Evolutionary conservation across 2,329 filamentous ascomycete genomes (phyloP), one percentile per base, ranked within the genome.

Genomic region (Penicillium psychrosexuale): DNA sequence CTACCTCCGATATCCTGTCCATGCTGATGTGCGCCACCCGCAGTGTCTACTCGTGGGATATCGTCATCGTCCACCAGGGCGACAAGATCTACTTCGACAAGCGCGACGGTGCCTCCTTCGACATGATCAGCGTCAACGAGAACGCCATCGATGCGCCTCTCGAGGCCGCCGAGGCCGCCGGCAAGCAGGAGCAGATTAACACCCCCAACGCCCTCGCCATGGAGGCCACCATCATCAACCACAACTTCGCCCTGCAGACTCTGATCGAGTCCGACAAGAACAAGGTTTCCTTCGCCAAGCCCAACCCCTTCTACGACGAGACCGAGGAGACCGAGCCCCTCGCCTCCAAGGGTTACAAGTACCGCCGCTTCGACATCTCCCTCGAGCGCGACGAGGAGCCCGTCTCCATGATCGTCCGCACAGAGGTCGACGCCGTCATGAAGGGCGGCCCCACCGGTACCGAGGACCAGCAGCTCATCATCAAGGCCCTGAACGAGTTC

Each of bases 71-170:
- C 60, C 87, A 90, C 75, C 91, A 95, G 75, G 91, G 89, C 75
- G 90, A 92, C 85, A 97, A 97, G 84, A 86, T 99, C 76, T 99
- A 91, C 85, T 86, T 99, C 63, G 94, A 99, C 83, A 99, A 99
- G 86, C 90, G 94, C 63, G 92, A 97, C 59, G 93, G 92, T 69
- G 91, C 92, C 56, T 90, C 89, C 55, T 85, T 99, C 48, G 94
- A 99, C 78, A 91, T 97, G 85, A 92, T 97, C 59, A 97, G 93
- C 0, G 94, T 99, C 75, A 99, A 99, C 78, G 94, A 99, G 81
- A 99, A 99, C 77, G 94, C 94, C 9, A 89, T 89, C 58, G 94
- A 99, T 75, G 91, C 93, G 27, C 94, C 94, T 36, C 83, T 97
- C 50, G 94, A 99, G 74, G 85, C 89, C 28, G 87, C 90, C 54